phyloP scores from a whole-genome alignment of 768 basidiomycete genomes.

The Suillus bovinus region DNA sequence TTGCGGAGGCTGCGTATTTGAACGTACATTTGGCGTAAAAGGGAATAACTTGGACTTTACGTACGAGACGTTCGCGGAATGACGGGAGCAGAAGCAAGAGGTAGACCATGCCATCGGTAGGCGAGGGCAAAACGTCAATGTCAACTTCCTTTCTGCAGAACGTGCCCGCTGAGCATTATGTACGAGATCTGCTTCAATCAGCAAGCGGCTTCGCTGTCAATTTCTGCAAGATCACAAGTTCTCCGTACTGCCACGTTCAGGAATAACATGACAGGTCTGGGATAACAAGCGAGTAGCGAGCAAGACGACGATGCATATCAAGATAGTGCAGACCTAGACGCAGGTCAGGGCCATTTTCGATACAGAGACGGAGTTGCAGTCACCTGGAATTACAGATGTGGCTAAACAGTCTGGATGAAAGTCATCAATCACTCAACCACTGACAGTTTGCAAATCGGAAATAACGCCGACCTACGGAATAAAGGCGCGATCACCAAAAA shows the following conservation, averaged over 20 bases:
- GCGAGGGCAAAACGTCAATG: not conserved
- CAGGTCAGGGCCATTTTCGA: not conserved
- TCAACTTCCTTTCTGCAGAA: not conserved
- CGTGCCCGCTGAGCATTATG: not conserved
- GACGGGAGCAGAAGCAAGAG: not conserved
- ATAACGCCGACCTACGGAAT: not conserved
- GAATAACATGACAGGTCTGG: not conserved
- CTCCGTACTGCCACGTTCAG: not conserved
- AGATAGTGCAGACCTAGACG: not conserved
- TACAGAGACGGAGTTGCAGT: not conserved
- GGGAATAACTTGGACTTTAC: not conserved
- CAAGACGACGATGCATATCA: not conserved
- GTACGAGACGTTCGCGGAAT: not conserved
- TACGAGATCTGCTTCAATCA: not conserved
- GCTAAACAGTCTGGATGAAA: not conserved
- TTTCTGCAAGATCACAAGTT: not conserved
- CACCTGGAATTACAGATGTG: not conserved
- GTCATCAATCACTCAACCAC: not conserved
- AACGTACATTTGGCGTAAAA: not conserved
- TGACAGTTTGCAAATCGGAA: not conserved
- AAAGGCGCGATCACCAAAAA: not conserved
- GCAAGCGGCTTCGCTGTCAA: not conserved
- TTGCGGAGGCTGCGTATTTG: not conserved
- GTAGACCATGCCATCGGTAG: not conserved
- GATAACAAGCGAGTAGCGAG: not conserved